Conservation (phyloP, 208 protist species). For the Leishmania guyanensis region DNA sequence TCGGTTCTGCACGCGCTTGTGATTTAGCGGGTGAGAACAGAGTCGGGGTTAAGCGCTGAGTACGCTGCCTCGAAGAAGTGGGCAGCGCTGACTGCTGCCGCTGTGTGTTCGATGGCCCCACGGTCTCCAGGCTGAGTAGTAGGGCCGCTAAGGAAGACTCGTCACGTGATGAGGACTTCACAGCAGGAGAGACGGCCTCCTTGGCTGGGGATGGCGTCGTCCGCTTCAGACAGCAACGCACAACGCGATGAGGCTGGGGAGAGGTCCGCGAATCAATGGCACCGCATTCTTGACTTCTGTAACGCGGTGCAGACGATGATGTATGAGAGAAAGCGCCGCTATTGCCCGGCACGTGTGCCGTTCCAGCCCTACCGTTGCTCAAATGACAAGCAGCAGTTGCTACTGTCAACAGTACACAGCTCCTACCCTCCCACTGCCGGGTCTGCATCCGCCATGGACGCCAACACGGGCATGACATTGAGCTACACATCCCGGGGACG, state of each 20-base stretch:
- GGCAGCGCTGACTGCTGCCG: not conserved
- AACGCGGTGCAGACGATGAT: not conserved
- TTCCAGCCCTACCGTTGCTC: not conserved
- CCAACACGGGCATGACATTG: not conserved
- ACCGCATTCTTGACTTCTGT: not conserved
- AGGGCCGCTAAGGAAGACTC: not conserved
- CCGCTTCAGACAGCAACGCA: not conserved
- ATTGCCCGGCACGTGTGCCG: not conserved
- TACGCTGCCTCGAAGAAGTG: not conserved
- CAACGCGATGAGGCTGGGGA: constrained; percentile 1
- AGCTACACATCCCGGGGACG: not conserved
- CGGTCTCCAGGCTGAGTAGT: not conserved
- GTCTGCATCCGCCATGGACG: not conserved
- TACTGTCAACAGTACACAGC: not conserved
- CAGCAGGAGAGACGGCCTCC: not conserved
- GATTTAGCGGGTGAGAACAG: not conserved
- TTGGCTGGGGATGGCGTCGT: not conserved
- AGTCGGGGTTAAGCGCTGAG: not conserved
- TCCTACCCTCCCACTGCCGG: not conserved
- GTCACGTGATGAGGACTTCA: not conserved
- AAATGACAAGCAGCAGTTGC: constrained; percentile 3
- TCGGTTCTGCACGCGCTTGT: not conserved
- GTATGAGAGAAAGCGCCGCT: not conserved
- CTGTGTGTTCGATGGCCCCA: not conserved
- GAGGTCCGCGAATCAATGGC: not conserved